phyloP scores from a whole-genome alignment of 306 rosid species.

The Rosa chinensis region DNA sequence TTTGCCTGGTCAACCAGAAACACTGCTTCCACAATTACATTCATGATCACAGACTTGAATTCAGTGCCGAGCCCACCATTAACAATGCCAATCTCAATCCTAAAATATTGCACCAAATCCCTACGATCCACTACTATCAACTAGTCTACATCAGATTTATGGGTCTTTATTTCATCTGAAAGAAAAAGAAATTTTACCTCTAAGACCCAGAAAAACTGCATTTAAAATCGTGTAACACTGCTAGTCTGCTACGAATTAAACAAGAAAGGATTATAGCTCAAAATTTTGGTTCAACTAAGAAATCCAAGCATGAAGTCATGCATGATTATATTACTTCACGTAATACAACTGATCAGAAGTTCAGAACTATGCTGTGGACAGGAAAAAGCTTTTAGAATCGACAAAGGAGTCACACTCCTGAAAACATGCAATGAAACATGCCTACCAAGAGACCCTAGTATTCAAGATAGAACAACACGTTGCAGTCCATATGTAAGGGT shows the following conservation, averaged over 20 bases:
- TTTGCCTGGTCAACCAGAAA: constrained; percentile 5
- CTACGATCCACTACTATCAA: not conserved
- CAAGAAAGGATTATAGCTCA: not conserved
- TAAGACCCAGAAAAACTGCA: not conserved
- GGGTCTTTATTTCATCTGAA: not conserved
- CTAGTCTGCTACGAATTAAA: not conserved
- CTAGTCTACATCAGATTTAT: not conserved
- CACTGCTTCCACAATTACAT: not conserved
- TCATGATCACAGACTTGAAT: not conserved
- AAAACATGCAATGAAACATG: too few species aligned
- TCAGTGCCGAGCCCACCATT: not conserved
- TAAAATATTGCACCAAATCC: not conserved
- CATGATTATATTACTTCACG: too few species aligned
- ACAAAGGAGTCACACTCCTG: too few species aligned
- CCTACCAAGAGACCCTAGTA: too few species aligned
- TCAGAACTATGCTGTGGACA: too few species aligned
- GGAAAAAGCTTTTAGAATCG: too few species aligned
- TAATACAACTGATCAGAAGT: too few species aligned
- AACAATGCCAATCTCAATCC: not conserved
- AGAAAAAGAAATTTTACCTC: not conserved
- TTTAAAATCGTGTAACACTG: not conserved
- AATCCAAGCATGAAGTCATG: constrained; percentile 1
- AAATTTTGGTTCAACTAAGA: not conserved
- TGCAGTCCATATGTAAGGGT: too few species aligned
- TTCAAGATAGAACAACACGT: too few species aligned